Percentiles rank a stretch among this genome's conserved stretches.
These are phyloP conservation scores for Tetrahymena thermophila DNA, from an alignment of 73 alveolate species.

Conservation along the genomic window DNA sequence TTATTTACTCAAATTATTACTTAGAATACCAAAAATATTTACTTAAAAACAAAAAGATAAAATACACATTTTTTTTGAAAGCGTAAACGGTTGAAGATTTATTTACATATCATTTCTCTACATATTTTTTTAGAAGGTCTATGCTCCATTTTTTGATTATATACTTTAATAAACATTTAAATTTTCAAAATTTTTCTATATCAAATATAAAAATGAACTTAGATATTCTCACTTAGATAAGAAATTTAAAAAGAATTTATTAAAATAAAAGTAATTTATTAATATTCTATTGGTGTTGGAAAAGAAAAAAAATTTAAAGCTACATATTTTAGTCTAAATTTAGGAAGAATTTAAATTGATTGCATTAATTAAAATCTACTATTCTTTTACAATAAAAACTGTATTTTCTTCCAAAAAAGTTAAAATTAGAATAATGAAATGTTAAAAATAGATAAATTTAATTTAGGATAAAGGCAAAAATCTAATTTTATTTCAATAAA, in stretches of 20 bases:
- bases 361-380: not conserved
- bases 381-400: too few species aligned
- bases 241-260: too few species aligned
- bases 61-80: not conserved
- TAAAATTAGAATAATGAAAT: not conserved
- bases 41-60: not conserved
- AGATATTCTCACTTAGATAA: too few species aligned
- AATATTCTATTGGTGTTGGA: too few species aligned
- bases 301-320: too few species aligned
- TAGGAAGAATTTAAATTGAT: not conserved
- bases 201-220: too few species aligned
- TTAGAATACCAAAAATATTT: not conserved
- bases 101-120: not conserved
- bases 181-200: too few species aligned
- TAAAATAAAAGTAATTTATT: too few species aligned
- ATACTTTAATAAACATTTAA: not conserved
- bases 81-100: not conserved
- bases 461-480: not conserved
- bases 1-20: not conserved
- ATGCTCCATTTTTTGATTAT: not conserved
- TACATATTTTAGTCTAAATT: too few species aligned
- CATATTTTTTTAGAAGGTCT: not conserved
- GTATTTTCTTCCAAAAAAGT: not conserved
- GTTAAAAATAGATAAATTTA: not conserved
- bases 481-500: not conserved